Base-by-base conservation (phyloP, 2,329 filamentous ascomycete genomes). In the Fusarium anthophilum region DNA sequence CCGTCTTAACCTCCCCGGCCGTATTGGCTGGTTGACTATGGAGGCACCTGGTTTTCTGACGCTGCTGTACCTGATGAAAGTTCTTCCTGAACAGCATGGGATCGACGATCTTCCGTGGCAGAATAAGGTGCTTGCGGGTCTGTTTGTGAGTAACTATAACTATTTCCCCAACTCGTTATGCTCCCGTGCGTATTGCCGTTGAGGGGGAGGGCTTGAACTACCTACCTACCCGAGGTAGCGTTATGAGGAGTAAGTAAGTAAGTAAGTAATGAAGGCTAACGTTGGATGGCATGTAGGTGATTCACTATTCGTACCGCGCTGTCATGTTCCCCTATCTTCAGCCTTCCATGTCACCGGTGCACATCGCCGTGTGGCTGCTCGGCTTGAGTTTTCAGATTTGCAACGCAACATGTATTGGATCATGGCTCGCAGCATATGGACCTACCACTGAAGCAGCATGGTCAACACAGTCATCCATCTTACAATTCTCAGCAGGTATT, bases 281-380 rank as follows among this genome's bases (percentile, higher is more conserved):
- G 24, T 18, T 26, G 12, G 28, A 55, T 17, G 58, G 58, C 2
- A 45, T 24, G 9, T 66, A 93, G 86, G 87, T 93, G 39, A 90
- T 96, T 63, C 96, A 99, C 85, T 99, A 99, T 86, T 76, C 91
- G 80, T 97, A 99, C 87, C 94, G 96, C 72, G 95, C 96, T 15
- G 82, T 98, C 64, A 83, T 97, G 70, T 93, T 91, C 63, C 96
- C 96, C 6, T 85, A 97, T 66, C 87, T 96, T 73, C 94, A 96
- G 72, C 96, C 96, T 0, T 95, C 92, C 85, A 98, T 99, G 93
- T 94, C 95, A 9, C 96, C 96, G 14, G 93, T 98, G 75, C 93
- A 97, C 82, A 80, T 89, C 5, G 62, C 90, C 35, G 88, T 98
- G 73, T 92, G 92, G 85, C 14, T 85, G 55, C 82, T 86, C 28